These are phyloP conservation scores for Hypoxylon sp. DNA, from an alignment of 2,329 filamentous ascomycete genomes.

Conservation along the genomic window DNA sequence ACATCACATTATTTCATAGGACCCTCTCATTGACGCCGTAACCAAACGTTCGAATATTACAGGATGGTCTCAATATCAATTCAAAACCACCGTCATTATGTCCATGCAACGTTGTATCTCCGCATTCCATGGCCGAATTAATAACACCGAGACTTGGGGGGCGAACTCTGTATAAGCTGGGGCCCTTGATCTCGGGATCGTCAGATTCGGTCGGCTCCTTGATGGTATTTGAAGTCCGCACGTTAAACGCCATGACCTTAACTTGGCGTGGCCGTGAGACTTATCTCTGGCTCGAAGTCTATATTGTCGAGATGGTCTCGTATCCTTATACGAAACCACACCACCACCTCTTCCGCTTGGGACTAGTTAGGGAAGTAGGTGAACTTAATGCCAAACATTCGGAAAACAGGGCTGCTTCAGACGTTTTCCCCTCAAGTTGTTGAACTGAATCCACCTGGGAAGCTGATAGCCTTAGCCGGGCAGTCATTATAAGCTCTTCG, in stretches of 20 bases:
- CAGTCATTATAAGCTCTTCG: constrained; percentile 8
- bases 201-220: not conserved
- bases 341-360: not conserved
- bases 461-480: not conserved
- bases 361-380: not conserved
- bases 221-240: constrained; percentile 11
- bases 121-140: not conserved
- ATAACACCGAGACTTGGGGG: not conserved
- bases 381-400: constrained; percentile 18
- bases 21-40: too few relatives aligned
- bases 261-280: not conserved
- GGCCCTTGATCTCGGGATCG: constrained; percentile 14
- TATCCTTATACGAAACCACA: not conserved
- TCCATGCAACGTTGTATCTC: not conserved
- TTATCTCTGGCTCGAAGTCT: constrained; percentile 13
- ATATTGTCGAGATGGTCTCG: constrained; percentile 1
- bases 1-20: not conserved
- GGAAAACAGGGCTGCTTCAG: not conserved
- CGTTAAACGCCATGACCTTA: constrained; percentile 13
- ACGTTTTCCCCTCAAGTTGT: not conserved
- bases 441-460: not conserved
- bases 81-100: not conserved
- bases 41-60: not conserved
- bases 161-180: constrained; percentile 13
- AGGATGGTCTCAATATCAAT: not conserved